Evolutionary conservation across 768 basidiomycete genomes (phyloP).

Genomic region (Punctularia strigosozonata): DNA sequence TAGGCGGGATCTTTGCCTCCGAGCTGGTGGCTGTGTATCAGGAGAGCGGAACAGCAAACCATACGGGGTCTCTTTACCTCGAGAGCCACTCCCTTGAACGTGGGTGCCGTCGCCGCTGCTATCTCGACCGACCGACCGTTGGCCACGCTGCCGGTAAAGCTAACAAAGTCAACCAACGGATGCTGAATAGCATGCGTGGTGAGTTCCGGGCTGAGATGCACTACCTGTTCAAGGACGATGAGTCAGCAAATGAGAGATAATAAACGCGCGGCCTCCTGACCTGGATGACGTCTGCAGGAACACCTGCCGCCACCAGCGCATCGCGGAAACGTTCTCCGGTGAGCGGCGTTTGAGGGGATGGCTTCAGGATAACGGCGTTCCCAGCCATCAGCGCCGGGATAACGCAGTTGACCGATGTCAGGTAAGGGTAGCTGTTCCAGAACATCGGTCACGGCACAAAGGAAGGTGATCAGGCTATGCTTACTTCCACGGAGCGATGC

Average conservation of each 20-base stretch:
- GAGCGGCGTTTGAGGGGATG: slow-evolving; percentile 92
- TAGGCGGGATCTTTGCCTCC: slow-evolving; percentile 99
- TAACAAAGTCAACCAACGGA: slow-evolving; percentile 63
- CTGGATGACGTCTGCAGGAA: slow-evolving; percentile 65
- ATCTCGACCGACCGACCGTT: slow-evolving; percentile 67
- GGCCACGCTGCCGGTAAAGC: slow-evolving; percentile 82
- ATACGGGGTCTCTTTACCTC: slow-evolving; percentile 37
- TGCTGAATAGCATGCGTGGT: slow-evolving; percentile 53
- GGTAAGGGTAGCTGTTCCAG: slow-evolving; percentile 65
- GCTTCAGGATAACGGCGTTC: slow-evolving; percentile 86
- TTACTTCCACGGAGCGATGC: slow-evolving; percentile 90
- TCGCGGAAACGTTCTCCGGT: slow-evolving; percentile 70
- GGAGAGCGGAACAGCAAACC: background rate
- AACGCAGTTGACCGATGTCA: slow-evolving; percentile 83
- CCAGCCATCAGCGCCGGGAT: slow-evolving; percentile 87
- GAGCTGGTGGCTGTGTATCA: slow-evolving; percentile 37
- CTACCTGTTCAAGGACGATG: too few species aligned
- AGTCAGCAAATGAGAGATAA: too few species aligned
- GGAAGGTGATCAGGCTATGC: slow-evolving; percentile 16
- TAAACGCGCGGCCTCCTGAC: too few species aligned
- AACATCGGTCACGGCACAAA: background rate
- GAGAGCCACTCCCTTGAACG: slow-evolving; percentile 81
- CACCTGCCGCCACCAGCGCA: slow-evolving; percentile 63
- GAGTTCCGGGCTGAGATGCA: slow-evolving; percentile 59
- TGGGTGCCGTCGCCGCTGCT: slow-evolving; percentile 48